Evolutionary conservation across 371 early-diverging fungal species (phyloP), one percentile per base, ranked within the genome.

Genomic region (Mortierella sp.): DNA sequence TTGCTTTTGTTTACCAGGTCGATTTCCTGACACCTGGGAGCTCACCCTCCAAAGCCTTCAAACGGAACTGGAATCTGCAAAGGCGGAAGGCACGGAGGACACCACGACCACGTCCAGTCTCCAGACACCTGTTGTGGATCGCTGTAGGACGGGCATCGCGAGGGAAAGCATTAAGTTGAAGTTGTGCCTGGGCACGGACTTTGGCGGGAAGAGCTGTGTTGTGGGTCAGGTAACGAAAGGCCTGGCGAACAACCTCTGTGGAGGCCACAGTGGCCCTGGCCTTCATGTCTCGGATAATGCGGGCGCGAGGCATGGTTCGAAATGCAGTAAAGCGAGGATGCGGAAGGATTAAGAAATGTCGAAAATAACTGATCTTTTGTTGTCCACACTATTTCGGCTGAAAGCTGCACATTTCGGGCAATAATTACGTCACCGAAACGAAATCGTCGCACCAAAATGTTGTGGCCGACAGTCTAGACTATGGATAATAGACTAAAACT

Each of bases 101-200:
- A 88, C 95, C 95, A 78, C 93, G 92, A 30, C 93, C 96, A 65
- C 95, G 92, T 28, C 96, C 96, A 26, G 96, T 94, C 57, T 91
- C 91, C 24, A 94, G 84, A 75, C 96, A 96, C 18, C 96, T 89
- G 85, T 94, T 94, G 64, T 89, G 90, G 74, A 95, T 90, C 63
- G 85, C 88, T 26, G 92, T 74, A 43, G 92, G 90, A 40, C 92
- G 87, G 47, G 95, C 88, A 72, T 92, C 87, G 35, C 90, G 88
- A n/a, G 95, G 93, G 83, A 92, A 90, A 64, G 88, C 86, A 66
- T 93, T 92, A 51, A 96, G 88, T 37, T 93, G 91, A 59, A 94
- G 87, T 78, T 95, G 95, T 35, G 96, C 96, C 83, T 94, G 93
- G 72, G 93, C 93, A 64, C 96, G 94, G 70, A 93, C 87, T 79